A percentile compares a stretch with the other conserved stretches of the same genome.
Conservation (phyloP, 2,329 filamentous ascomycete species). For the Sclerotinia spermophila region DNA sequence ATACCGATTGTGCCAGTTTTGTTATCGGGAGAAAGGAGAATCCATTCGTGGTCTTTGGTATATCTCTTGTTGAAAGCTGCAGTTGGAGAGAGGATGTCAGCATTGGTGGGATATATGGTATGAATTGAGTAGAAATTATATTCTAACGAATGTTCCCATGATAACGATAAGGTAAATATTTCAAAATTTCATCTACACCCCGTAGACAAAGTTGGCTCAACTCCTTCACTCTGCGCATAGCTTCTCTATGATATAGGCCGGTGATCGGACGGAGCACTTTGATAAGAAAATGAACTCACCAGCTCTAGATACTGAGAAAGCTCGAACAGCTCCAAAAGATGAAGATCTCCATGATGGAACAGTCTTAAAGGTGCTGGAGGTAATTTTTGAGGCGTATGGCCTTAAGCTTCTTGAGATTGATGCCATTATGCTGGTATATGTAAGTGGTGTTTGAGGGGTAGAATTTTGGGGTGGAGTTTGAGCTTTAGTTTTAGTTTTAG, state of each 20-base stretch:
- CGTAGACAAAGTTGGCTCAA: background rate
- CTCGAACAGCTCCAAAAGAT: conserved; percentile 40
- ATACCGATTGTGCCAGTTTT: conserved; percentile 82
- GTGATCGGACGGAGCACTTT: background rate
- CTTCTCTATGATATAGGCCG: background rate
- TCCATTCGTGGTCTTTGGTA: conserved; percentile 98
- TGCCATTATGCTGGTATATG: conserved; percentile 47
- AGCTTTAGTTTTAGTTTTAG: conserved; percentile 4
- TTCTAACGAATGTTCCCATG: background rate
- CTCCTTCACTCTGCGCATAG: background rate
- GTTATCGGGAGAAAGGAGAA: conserved; percentile 79
- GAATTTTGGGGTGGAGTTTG: background rate
- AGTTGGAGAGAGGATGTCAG: conserved; percentile 1
- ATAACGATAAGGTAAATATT: background rate
- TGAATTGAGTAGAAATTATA: background rate
- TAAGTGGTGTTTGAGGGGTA: background rate
- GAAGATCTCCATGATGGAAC: conserved; percentile 28
- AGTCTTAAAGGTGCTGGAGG: conserved; percentile 24
- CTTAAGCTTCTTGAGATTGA: conserved; percentile 53
- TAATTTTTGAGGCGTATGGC: conserved; percentile 36
- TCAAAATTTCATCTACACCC: background rate
- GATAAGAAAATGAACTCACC: conserved; percentile 38
- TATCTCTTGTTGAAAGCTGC: conserved; percentile 63
- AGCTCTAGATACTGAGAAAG: conserved; percentile 45
- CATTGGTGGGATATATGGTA: background rate